These are phyloP conservation scores for Acanthochlamys bracteata DNA, from an alignment of 106 monocot genomes.

Conservation along the genomic window DNA sequence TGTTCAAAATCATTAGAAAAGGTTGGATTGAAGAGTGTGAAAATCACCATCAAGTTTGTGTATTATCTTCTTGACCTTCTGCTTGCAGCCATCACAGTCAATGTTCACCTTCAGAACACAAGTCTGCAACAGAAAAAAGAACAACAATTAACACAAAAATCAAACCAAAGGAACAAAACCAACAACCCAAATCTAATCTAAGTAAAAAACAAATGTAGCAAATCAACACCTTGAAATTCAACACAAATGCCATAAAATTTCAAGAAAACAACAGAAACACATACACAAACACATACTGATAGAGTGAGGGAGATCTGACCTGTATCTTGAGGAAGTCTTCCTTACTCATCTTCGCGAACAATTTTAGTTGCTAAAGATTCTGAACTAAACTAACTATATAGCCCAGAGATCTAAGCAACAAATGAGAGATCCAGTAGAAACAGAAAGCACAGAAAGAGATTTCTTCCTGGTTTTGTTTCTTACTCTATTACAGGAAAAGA, in stretches of 20 bases:
- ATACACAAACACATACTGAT: not conserved
- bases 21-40: not conserved
- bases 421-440: too few relatives aligned
- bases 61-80: conserved; percentile 69
- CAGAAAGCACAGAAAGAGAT: too few relatives aligned
- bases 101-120: conserved; percentile 69
- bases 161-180: not conserved
- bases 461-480: too few relatives aligned
- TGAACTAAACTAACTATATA: too few relatives aligned
- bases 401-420: too few relatives aligned
- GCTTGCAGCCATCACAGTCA: conserved; percentile 75
- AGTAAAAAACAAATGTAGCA: not conserved
- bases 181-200: not conserved
- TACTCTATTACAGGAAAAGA: too few relatives aligned
- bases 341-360: conserved; percentile 39
- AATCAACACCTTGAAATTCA: not conserved
- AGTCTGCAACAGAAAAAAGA: conserved; percentile 27
- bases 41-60: conserved; percentile 59
- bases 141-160: not conserved
- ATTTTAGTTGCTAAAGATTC: not conserved
- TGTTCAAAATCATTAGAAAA: too few relatives aligned
- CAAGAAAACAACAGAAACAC: conserved; percentile 4
- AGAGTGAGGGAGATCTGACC: conserved; percentile 18
- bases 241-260: not conserved
- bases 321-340: conserved; percentile 61